phyloP scores from a whole-genome alignment of 129 eudicot species.

The Daucus carota region DNA sequence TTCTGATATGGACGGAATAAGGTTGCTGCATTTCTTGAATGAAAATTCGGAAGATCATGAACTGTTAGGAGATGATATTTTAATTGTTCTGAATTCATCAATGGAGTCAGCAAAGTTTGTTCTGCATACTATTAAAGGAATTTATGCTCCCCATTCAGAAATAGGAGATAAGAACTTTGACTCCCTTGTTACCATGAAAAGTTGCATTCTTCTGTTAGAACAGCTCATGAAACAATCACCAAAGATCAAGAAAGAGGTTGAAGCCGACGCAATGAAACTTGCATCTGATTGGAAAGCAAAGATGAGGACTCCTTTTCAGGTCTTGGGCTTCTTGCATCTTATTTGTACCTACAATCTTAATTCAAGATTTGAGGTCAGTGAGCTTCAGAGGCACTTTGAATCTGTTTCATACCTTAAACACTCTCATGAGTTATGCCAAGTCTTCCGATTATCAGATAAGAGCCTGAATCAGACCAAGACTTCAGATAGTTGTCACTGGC shows the following conservation, averaged over 20 bases:
- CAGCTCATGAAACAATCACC: neutral
- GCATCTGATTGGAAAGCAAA: neutral
- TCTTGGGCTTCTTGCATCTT: slow-evolving; percentile 17
- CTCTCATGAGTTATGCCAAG: neutral
- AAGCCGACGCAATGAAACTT: neutral
- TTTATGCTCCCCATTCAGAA: neutral
- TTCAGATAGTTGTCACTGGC: neutral
- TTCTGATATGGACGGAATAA: slow-evolving; percentile 7
- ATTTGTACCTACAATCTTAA: neutral
- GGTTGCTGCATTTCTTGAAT: slow-evolving; percentile 15
- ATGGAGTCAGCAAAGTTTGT: slow-evolving; percentile 20
- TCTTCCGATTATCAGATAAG: neutral
- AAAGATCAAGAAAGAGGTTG: neutral
- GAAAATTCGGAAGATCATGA: slow-evolving; percentile 12
- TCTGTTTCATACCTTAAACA: neutral
- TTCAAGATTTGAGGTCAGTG: neutral
- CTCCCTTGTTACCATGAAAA: neutral
- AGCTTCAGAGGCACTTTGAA: neutral
- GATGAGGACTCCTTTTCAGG: neutral
- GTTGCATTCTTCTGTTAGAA: slow-evolving; percentile 8
- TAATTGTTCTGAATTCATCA: neutral
- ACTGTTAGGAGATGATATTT: neutral
- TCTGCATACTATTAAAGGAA: neutral
- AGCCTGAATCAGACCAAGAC: neutral
- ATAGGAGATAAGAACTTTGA: neutral